Conservation (phyloP, 495 filamentous ascomycete genomes). For the Podospora tetraspora region DNA sequence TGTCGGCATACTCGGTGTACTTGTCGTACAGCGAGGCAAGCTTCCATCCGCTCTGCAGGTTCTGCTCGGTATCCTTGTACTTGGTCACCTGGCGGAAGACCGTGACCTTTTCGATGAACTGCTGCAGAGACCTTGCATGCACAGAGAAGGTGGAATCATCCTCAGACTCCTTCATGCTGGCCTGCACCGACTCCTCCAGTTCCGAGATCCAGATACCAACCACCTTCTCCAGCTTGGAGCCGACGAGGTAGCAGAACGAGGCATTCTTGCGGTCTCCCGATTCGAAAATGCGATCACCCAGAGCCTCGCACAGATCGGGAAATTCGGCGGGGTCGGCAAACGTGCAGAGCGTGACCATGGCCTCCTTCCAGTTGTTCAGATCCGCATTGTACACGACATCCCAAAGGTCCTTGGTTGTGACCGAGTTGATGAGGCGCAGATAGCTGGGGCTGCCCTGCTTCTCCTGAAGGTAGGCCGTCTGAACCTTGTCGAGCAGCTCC, state of each 20-base stretch:
- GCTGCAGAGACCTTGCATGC: conserved; percentile 81
- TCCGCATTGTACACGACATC: conserved; percentile 96
- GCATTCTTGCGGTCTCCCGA: conserved; percentile 73
- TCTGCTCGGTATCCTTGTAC: conserved; percentile 74
- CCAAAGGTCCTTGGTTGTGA: conserved; percentile 96
- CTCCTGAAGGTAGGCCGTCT: conserved; percentile 82
- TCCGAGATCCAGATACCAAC: conserved; percentile 89
- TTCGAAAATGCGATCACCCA: conserved; percentile 88
- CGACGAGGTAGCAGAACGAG: conserved; percentile 90
- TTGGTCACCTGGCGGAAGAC: conserved; percentile 93
- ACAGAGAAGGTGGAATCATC: conserved; percentile 83
- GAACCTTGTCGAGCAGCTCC: conserved; percentile 88
- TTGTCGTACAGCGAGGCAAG: conserved; percentile 84
- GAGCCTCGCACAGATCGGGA: conserved; percentile 89
- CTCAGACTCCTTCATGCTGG: conserved; percentile 58
- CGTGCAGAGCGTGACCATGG: conserved; percentile 91
- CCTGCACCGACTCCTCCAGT: conserved; percentile 73
- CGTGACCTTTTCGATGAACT: conserved; percentile 96
- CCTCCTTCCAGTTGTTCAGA: conserved; percentile 88
- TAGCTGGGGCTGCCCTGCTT: conserved; percentile 84
- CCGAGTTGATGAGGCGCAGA: conserved; percentile 79
- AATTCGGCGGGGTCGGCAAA: conserved; percentile 89
- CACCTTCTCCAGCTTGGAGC: conserved; percentile 96
- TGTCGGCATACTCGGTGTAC: conserved; percentile 94
- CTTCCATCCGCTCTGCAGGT: conserved; percentile 75